phyloP scores from a whole-genome alignment of 768 basidiomycete genomes.

The Tricholoma bakamatsutake region DNA sequence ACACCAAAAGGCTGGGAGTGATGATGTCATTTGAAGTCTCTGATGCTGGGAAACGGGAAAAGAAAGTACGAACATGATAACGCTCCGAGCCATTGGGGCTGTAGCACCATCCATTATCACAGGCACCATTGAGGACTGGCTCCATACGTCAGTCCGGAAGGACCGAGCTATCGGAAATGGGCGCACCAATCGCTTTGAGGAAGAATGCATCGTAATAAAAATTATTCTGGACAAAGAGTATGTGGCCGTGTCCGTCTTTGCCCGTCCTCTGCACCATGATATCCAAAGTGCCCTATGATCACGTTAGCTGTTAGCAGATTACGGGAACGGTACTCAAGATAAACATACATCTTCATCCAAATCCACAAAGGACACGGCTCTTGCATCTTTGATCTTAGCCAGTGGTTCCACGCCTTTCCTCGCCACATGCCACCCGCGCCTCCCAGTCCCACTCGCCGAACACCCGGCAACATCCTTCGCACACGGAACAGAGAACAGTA shows the following conservation, averaged over 20 bases:
- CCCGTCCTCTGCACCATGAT: conserved; percentile 88
- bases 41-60: background rate
- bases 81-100: conserved; percentile 48
- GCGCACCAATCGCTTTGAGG: conserved; percentile 87
- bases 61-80: conserved; percentile 64
- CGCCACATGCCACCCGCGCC: conserved; percentile 60
- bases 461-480: conserved; percentile 52
- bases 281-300: conserved; percentile 73
- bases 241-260: conserved; percentile 48
- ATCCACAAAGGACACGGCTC: conserved; percentile 77
- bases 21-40: conserved; percentile 3
- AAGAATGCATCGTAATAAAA: conserved; percentile 99
- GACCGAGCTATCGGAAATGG: conserved; percentile 1
- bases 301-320: background rate
- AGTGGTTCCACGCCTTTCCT: conserved; percentile 55
- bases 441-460: conserved; percentile 37
- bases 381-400: conserved; percentile 67
- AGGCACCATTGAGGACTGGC: conserved; percentile 89
- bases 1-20: conserved; percentile 80
- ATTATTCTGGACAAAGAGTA: conserved; percentile 91
- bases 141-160: background rate
- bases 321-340: background rate
- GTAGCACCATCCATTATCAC: conserved; percentile 75
- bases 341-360: conserved; percentile 83
- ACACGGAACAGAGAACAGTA: conserved; percentile 65